phyloP scores from a whole-genome alignment of 2,329 filamentous ascomycete species.

The Chaetomium globosum region DNA sequence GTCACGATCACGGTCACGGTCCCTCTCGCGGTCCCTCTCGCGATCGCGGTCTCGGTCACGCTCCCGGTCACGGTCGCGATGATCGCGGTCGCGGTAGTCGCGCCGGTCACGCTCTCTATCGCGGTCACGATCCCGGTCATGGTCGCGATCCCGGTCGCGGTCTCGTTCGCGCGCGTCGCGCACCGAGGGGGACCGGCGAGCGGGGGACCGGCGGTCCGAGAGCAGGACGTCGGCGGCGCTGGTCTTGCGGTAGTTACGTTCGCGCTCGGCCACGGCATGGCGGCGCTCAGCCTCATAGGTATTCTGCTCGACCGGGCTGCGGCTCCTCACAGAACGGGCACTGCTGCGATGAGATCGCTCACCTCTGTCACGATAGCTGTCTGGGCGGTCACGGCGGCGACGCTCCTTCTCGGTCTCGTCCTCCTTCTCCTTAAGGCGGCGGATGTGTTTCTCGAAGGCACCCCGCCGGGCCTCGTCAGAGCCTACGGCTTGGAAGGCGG shows the following conservation, averaged over 20 bases:
- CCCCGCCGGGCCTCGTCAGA: slow-evolving; percentile 79
- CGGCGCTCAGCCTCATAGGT: slow-evolving; percentile 93
- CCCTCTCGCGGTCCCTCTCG: slow-evolving; percentile 36
- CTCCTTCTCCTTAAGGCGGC: slow-evolving; percentile 87
- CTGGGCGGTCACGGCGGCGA: slow-evolving; percentile 60
- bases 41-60: slow-evolving; percentile 44
- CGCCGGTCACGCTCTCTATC: slow-evolving; percentile 45
- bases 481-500: slow-evolving; percentile 81
- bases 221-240: slow-evolving; percentile 67
- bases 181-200: slow-evolving; percentile 32
- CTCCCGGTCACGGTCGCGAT: slow-evolving; percentile 39
- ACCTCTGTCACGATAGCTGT: slow-evolving; percentile 61
- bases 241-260: slow-evolving; percentile 86
- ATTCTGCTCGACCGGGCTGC: slow-evolving; percentile 83
- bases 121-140: slow-evolving; percentile 39
- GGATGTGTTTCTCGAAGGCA: slow-evolving; percentile 90
- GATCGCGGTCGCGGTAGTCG: slow-evolving; percentile 42
- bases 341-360: slow-evolving; percentile 65
- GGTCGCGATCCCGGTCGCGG: slow-evolving; percentile 47
- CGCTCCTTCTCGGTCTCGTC: slow-evolving; percentile 74
- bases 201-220: slow-evolving; percentile 55
- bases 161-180: slow-evolving; percentile 42
- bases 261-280: slow-evolving; percentile 89
- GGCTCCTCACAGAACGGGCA: slow-evolving; percentile 66
- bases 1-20: slow-evolving; percentile 45